phyloP scores from a whole-genome alignment of 208 protist genomes.

The Trypanosoma congolense region DNA sequence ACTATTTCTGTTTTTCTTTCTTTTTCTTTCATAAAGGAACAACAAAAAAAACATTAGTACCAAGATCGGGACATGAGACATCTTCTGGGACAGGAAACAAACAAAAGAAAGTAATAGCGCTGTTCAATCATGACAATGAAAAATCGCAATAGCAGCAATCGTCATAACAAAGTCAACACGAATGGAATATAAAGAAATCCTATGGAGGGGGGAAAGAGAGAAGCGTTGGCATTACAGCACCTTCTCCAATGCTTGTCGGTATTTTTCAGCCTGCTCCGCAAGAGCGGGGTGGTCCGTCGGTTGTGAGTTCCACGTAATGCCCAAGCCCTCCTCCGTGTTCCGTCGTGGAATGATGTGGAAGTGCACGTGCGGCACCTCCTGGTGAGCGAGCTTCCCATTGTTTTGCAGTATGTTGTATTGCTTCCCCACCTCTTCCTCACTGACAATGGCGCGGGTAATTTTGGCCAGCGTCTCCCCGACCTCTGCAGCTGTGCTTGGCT shows the following conservation, averaged over 20 bases:
- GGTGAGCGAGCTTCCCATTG: conserved; percentile 86
- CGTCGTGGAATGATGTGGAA: conserved; percentile 93
- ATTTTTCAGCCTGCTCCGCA: conserved; percentile 57
- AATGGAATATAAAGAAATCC: too few species aligned
- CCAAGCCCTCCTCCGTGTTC: conserved; percentile 47
- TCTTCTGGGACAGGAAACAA: neutral
- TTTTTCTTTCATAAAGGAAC: conserved; percentile 4
- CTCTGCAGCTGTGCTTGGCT: conserved; percentile 65
- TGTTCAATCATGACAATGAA: too few species aligned
- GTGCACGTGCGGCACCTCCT: conserved; percentile 92
- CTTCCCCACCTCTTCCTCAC: conserved; percentile 33
- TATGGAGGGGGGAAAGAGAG: neutral
- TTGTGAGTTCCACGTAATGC: conserved; percentile 60
- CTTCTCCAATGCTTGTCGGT: conserved; percentile 57
- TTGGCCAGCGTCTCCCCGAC: conserved; percentile 51
- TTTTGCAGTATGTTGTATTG: conserved; percentile 94
- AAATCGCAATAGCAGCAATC: too few species aligned
- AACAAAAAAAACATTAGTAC: conserved; percentile 6
- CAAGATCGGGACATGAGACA: neutral
- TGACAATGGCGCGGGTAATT: conserved; percentile 58
- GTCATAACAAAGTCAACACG: too few species aligned
- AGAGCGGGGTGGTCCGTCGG: conserved; percentile 52
- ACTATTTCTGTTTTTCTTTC: neutral
- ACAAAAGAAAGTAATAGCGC: neutral
- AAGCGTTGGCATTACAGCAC: conserved; percentile 18